phyloP scores from a whole-genome alignment of 805 yeast genomes.

The Starmera dryadoides region DNA sequence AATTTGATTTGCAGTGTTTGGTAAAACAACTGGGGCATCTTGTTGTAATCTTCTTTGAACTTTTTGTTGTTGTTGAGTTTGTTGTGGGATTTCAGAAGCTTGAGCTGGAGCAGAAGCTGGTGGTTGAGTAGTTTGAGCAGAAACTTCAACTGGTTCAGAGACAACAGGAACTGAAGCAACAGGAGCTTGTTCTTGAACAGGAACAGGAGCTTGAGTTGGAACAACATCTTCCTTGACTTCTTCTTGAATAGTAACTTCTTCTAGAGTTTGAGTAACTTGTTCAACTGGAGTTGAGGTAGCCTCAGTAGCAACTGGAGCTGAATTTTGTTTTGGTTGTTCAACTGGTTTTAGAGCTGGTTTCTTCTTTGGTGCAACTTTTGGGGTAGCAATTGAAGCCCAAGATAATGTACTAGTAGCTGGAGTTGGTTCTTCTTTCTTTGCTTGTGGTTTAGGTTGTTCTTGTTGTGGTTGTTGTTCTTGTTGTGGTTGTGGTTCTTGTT shows the following conservation, averaged over 20 bases:
- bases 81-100: constrained; percentile 8
- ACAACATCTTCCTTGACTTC: background rate
- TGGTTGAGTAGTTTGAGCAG: constrained; percentile 6
- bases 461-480: constrained; percentile 11
- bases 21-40: constrained; percentile 45
- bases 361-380: constrained; percentile 28
- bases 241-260: constrained; percentile 11
- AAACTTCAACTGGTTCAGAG: constrained; percentile 3
- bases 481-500: constrained; percentile 5
- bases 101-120: constrained; percentile 7
- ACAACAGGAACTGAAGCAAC: constrained; percentile 9
- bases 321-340: constrained; percentile 1
- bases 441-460: constrained; percentile 6
- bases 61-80: constrained; percentile 18
- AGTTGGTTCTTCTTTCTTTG: constrained; percentile 11
- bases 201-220: constrained; percentile 2
- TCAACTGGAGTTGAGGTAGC: constrained; percentile 3
- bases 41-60: constrained; percentile 30
- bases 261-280: constrained; percentile 8
- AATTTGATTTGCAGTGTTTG: constrained; percentile 32
- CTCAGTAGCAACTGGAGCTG: constrained; percentile 2
- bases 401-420: constrained; percentile 31
- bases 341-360: constrained; percentile 19
- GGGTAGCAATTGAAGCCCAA: constrained; percentile 68
- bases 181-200: constrained; percentile 10